Conservation (phyloP, 805 yeast species). For the Diddensiella transvaalensis region DNA sequence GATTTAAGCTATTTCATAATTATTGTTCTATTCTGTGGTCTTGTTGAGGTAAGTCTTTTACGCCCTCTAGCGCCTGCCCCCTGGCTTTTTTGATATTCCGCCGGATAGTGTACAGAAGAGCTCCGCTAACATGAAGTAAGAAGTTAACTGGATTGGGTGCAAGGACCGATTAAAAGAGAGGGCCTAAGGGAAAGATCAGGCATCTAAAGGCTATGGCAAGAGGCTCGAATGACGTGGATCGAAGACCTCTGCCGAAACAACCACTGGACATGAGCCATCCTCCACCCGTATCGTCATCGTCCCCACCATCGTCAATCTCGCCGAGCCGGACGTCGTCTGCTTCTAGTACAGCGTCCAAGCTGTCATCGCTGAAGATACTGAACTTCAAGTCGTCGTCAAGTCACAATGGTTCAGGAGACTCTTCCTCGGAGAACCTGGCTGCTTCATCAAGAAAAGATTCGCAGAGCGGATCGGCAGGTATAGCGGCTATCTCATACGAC, state of each 20-base stretch:
- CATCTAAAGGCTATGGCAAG: not conserved
- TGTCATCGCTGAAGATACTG: slow-evolving; percentile 15
- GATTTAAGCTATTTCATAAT: too few species aligned
- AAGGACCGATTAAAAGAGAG: not conserved
- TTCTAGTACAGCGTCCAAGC: slow-evolving; percentile 5
- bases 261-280: slow-evolving; percentile 1
- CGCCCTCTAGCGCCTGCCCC: too few species aligned
- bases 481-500: slow-evolving; percentile 25
- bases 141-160: too few species aligned
- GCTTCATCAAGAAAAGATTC: not conserved
- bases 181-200: not conserved
- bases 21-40: too few species aligned
- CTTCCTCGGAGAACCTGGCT: slow-evolving; percentile 3
- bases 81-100: too few species aligned
- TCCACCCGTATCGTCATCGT: slow-evolving; percentile 6
- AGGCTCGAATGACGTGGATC: slow-evolving; percentile 1
- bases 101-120: too few species aligned
- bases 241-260: slow-evolving; percentile 6
- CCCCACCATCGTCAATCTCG: slow-evolving; percentile 6
- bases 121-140: too few species aligned
- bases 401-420: not conserved
- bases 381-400: not conserved
- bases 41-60: too few species aligned
- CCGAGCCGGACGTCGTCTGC: slow-evolving; percentile 4
- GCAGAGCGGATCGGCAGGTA: not conserved